Evolutionary conservation across 2,329 filamentous ascomycete species (phyloP), one percentile per base, ranked within the genome.

Genomic region (Bipolaris gigantea): DNA sequence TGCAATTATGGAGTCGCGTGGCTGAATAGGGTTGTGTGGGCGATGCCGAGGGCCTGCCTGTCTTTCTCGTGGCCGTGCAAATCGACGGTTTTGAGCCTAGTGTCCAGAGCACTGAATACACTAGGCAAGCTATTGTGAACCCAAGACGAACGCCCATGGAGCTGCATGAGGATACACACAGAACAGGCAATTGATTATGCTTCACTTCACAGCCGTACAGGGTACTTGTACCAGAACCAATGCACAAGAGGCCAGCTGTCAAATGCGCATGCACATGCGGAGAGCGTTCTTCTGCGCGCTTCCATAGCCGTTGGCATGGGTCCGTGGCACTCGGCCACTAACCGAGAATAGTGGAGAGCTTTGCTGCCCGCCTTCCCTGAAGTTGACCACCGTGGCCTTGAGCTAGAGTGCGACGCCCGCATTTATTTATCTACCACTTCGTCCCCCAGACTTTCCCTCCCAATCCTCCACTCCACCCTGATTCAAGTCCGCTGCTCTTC

Each of bases 401-500:
- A 62, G 60, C 57, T 64, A 30, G 27, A 30, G 27, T 30, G 56
- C 51, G 46, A 25, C 57, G 46, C 55, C 56, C 53, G 62, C 59
- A 59, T 56, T 59, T 64, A 63, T 65, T 64, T 65, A 67, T 61
- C 61, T 59, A 59, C 53, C 50, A 54, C 57, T 42, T 49, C 57
- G 59, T 56, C 61, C 57, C 61, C 65, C 60, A 60, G 57, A 58
- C 58, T 42, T 49, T 35, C 11, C 48, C 47, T 42, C 47, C 38
- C 57, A 54, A 60, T 21, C 35, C 56, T 63, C 59, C 53, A 55
- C 53, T 51, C 54, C 54, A 53, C 53, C 55, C 52, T 55, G 46
- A 50, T 44, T 30, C 48, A 68, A 70, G 62, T 64, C 67, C 67
- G 66, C 64, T 67, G 64, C 60, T 65, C 65, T 47, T 44, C 33